Evolutionary conservation across 1,139 yeast species (phyloP).

Genomic region (Blastobotrys persicus): DNA sequence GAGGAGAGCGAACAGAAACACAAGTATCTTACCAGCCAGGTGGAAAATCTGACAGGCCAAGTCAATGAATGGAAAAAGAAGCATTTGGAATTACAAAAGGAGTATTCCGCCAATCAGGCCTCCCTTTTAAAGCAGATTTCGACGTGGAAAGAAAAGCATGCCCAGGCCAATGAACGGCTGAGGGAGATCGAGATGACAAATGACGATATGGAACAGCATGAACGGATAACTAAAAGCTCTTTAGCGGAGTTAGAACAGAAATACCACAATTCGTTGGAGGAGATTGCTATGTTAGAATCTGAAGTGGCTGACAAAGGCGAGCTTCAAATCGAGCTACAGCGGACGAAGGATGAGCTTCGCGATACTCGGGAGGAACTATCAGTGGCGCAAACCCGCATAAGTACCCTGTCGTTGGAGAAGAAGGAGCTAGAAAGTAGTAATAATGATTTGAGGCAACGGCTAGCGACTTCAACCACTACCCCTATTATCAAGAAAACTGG

Average conservation of each 20-base stretch:
- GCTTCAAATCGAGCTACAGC: conserved; percentile 34
- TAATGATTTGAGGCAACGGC: not conserved
- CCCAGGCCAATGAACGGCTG: conserved; percentile 30
- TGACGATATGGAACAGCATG: conserved; percentile 41
- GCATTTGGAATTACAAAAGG: conserved; percentile 30
- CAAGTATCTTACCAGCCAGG: conserved; percentile 27
- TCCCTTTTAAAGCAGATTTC: conserved; percentile 32
- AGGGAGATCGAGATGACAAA: conserved; percentile 41
- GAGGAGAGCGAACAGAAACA: conserved; percentile 36
- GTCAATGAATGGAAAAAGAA: conserved; percentile 30
- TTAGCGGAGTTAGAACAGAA: conserved; percentile 34
- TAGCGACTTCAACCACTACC: not conserved
- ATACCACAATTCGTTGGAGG: conserved; percentile 35
- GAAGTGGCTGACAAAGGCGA: conserved; percentile 33
- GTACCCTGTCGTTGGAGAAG: conserved; percentile 13
- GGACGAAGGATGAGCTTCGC: conserved; percentile 37
- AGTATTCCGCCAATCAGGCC: conserved; percentile 31
- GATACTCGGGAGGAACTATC: conserved; percentile 37
- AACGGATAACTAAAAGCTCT: conserved; percentile 34
- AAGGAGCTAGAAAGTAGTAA: not conserved
- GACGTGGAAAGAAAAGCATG: conserved; percentile 31
- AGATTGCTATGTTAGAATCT: conserved; percentile 37
- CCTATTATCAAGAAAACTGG: conserved; percentile 1
- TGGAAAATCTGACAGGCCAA: conserved; percentile 27
- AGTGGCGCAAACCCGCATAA: conserved; percentile 21